Evolutionary conservation across 2,329 filamentous ascomycete species (phyloP).

Genomic region (Sporothrix schenckii): DNA sequence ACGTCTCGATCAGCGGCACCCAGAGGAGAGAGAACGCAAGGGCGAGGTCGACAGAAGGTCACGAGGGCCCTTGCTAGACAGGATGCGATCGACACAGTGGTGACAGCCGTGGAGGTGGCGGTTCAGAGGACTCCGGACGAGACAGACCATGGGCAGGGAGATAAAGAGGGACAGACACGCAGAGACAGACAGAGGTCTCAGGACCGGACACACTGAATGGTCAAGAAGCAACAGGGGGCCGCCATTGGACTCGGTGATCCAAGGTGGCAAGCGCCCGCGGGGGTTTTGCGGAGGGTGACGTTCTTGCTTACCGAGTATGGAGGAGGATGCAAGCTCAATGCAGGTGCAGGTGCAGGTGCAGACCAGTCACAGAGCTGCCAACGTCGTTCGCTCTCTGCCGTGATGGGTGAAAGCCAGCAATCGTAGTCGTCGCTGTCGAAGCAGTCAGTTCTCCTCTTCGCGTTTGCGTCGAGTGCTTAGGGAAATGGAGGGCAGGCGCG

Average conservation of each 20-base stretch:
- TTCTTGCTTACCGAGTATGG: conserved; percentile 24
- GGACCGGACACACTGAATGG: not conserved
- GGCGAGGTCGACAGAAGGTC: not conserved
- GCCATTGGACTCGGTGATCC: conserved; percentile 25
- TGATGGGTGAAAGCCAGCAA: not conserved
- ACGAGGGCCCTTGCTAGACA: not conserved
- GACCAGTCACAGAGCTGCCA: conserved; percentile 12
- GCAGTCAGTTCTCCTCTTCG: conserved; percentile 24
- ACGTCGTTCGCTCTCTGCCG: not conserved
- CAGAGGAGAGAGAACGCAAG: not conserved
- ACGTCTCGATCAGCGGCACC: not conserved
- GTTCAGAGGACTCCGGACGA: not conserved
- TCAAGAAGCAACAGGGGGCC: not conserved
- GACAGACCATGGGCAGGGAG: not conserved
- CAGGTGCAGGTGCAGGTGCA: conserved; percentile 5
- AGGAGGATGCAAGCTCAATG: conserved; percentile 19
- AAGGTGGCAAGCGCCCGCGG: conserved; percentile 18
- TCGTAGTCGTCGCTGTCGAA: not conserved
- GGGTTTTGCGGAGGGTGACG: not conserved
- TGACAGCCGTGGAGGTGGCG: conserved; percentile 19
- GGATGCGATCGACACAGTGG: not conserved
- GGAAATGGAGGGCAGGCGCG: not conserved
- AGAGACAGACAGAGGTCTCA: not conserved
- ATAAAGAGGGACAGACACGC: not conserved
- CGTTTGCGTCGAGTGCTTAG: not conserved